phyloP scores from a whole-genome alignment of 495 filamentous ascomycete genomes.

The Filosporella fistucella region DNA sequence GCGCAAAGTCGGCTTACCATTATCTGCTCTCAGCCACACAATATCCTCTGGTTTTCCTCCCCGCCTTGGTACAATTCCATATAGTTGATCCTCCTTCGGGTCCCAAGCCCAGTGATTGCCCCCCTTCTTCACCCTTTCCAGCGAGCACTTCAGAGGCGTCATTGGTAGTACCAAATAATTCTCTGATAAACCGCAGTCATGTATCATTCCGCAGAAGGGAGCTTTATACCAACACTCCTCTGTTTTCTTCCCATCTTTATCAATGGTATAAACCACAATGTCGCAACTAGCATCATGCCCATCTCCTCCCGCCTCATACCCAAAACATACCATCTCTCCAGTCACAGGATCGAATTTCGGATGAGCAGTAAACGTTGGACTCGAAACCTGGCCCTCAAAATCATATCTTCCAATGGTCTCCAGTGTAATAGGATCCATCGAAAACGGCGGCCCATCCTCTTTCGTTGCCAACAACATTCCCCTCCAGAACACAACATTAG shows the following conservation, averaged over 20 bases:
- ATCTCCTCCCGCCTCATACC: slow-evolving; percentile 46
- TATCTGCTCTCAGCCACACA: slow-evolving; percentile 41
- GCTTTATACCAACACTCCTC: slow-evolving; percentile 44
- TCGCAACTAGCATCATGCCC: slow-evolving; percentile 39
- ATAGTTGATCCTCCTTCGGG: slow-evolving; percentile 44
- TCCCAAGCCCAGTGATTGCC: slow-evolving; percentile 55
- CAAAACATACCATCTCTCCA: slow-evolving; percentile 52
- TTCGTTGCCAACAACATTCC: slow-evolving; percentile 49
- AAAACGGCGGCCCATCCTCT: slow-evolving; percentile 51
- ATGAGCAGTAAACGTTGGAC: slow-evolving; percentile 54
- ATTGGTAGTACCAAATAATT: slow-evolving; percentile 49
- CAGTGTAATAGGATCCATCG: slow-evolving; percentile 49
- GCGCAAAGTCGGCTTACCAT: slow-evolving; percentile 30
- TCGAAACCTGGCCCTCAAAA: slow-evolving; percentile 52
- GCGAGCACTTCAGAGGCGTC: slow-evolving; percentile 43
- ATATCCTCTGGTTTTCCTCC: slow-evolving; percentile 45
- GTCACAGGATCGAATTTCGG: slow-evolving; percentile 56
- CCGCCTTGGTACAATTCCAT: slow-evolving; percentile 43
- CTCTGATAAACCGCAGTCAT: slow-evolving; percentile 47
- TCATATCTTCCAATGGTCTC: slow-evolving; percentile 49
- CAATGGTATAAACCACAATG: slow-evolving; percentile 43
- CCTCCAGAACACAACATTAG: slow-evolving; percentile 49
- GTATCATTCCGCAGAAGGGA: slow-evolving; percentile 52
- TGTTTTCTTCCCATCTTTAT: slow-evolving; percentile 34
- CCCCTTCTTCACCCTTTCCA: slow-evolving; percentile 48